Percentiles rank a stretch among this genome's conserved stretches.
phyloP scores from a whole-genome alignment of 345 rosid species.

The Sisymbrium irio region DNA sequence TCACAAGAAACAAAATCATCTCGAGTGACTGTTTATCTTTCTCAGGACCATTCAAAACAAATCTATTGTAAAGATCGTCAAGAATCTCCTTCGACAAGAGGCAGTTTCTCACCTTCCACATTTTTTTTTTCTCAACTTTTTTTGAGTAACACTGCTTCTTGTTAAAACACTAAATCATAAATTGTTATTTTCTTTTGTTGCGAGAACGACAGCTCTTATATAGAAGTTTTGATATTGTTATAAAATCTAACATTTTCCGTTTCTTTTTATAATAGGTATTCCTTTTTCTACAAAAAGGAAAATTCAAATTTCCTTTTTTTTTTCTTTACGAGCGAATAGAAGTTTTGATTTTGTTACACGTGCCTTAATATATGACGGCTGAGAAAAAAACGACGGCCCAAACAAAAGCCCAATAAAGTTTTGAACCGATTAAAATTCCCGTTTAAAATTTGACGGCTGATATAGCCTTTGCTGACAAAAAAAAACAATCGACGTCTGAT shows the following conservation, averaged over 20 bases:
- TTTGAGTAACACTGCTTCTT: background rate
- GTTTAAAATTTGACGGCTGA: slow-evolving; percentile 5
- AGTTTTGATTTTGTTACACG: too few species aligned
- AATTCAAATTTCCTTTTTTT: too few species aligned
- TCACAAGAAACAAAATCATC: background rate
- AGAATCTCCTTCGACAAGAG: background rate
- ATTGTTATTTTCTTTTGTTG: too few species aligned
- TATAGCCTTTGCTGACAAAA: background rate
- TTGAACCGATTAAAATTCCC: background rate
- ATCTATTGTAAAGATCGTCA: background rate
- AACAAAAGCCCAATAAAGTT: slow-evolving; percentile 1
- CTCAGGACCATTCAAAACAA: background rate
- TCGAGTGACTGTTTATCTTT: background rate
- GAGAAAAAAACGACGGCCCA: background rate
- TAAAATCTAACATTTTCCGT: background rate
- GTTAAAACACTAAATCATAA: background rate
- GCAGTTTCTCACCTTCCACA: background rate
- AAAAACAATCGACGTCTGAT: background rate
- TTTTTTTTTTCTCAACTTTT: background rate
- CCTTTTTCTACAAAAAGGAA: too few species aligned
- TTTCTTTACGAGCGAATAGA: too few species aligned
- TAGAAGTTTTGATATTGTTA: too few species aligned
- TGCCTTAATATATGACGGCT: too few species aligned
- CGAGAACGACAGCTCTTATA: too few species aligned
- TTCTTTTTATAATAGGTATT: too few species aligned